Percentiles rank a stretch among this genome's conserved stretches.
phyloP scores from a whole-genome alignment of 768 basidiomycete species.

The Serendipita indica region DNA sequence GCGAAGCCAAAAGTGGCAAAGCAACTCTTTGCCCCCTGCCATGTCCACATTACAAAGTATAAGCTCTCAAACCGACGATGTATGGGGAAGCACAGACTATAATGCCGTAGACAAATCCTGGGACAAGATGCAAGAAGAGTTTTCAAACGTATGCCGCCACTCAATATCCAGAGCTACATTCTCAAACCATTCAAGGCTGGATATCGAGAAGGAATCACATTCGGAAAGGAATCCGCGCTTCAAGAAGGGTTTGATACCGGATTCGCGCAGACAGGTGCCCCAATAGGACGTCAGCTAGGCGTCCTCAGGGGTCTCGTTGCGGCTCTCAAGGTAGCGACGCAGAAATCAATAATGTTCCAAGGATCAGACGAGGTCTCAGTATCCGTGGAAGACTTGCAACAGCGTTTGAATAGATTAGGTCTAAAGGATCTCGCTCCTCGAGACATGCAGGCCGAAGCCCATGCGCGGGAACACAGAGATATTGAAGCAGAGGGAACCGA shows the following conservation, averaged over 20 bases:
- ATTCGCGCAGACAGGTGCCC: conserved; percentile 56
- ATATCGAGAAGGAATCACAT: conserved; percentile 91
- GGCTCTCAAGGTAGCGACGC: conserved; percentile 34
- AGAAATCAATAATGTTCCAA: neutral
- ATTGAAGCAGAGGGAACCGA: conserved; percentile 22
- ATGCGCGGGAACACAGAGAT: conserved; percentile 52
- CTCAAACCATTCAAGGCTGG: conserved; percentile 43
- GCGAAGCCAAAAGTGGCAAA: neutral
- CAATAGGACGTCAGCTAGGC: conserved; percentile 66
- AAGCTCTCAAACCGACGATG: neutral
- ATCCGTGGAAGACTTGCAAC: conserved; percentile 18
- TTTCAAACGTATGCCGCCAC: conserved; percentile 43
- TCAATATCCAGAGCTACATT: neutral
- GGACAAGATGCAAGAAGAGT: conserved; percentile 50
- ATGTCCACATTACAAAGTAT: no score
- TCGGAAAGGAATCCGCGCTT: conserved; percentile 74
- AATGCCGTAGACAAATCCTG: conserved; percentile 24
- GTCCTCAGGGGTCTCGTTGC: conserved; percentile 55
- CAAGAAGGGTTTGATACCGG: conserved; percentile 86
- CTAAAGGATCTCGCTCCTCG: conserved; percentile 60
- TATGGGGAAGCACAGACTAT: neutral
- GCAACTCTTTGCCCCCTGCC: neutral
- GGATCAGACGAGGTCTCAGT: conserved; percentile 14
- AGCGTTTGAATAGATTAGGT: conserved; percentile 41
- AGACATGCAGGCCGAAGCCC: conserved; percentile 65